Conservation (phyloP, 228 moss, liverwort and hornwort species). For the Sphagnum fallax region DNA sequence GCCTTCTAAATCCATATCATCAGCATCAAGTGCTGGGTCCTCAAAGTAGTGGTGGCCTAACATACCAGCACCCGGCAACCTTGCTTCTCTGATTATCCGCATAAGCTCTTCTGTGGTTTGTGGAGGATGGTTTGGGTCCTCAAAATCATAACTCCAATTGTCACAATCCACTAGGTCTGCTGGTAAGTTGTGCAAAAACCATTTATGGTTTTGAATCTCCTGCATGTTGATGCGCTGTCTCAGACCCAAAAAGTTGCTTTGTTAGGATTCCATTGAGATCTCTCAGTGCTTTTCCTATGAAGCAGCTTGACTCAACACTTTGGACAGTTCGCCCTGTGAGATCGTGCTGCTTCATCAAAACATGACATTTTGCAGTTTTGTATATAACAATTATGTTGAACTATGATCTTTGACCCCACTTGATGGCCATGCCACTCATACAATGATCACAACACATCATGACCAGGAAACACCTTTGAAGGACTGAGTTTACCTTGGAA, state of each 20-base stretch:
- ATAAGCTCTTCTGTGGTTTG: constrained; percentile 92
- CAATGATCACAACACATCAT: too few species aligned
- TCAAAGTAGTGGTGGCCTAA: constrained; percentile 43
- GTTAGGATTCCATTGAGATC: not conserved
- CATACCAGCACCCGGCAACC: constrained; percentile 41
- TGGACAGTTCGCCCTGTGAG: not conserved
- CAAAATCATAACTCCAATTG: constrained; percentile 78
- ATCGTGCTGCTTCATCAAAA: too few species aligned
- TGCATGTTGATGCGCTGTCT: constrained; percentile 74
- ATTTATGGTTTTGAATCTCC: constrained; percentile 86
- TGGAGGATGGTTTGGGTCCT: constrained; percentile 95
- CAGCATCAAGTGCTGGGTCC: constrained; percentile 47
- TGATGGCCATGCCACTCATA: too few species aligned
- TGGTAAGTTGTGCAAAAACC: constrained; percentile 91
- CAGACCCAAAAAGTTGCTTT: too few species aligned
- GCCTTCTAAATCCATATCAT: constrained; percentile 89
- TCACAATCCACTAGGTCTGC: constrained; percentile 78
- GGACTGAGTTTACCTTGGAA: constrained; percentile 42
- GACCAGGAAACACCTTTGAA: too few species aligned
- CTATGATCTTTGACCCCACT: too few species aligned
- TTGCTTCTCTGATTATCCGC: constrained; percentile 81
- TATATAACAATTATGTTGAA: too few species aligned
- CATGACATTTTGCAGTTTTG: too few species aligned
- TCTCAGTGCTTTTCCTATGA: not conserved
- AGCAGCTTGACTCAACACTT: not conserved